Percentiles rank a stretch among this genome's conserved stretches.
These are phyloP conservation scores for Cyclotella baltica DNA, from an alignment of 108 stramenopile species.

Conservation along the genomic window DNA sequence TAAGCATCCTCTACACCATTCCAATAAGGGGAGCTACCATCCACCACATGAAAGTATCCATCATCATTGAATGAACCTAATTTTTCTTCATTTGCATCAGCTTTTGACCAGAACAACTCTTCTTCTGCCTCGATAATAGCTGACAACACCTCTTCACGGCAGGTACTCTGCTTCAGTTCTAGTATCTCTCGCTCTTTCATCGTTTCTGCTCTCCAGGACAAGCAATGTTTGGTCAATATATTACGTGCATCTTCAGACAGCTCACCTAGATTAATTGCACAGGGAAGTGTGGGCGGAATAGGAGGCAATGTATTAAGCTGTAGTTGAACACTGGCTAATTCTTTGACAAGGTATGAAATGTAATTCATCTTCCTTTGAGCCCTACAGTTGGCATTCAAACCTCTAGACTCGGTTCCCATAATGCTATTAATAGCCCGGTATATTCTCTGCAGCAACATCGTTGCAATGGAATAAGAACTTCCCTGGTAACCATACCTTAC, in stretches of 20 bases:
- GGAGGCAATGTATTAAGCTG: conserved; percentile 19
- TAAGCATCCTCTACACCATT: background rate
- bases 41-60: conserved; percentile 32
- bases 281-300: conserved; percentile 29
- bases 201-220: conserved; percentile 20
- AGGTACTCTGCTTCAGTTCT: conserved; percentile 14
- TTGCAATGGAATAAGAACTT: conserved; percentile 9
- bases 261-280: background rate
- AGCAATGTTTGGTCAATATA: conserved; percentile 5
- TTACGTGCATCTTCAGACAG: conserved; percentile 8
- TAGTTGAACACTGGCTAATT: conserved; percentile 18
- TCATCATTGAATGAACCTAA: conserved; percentile 26
- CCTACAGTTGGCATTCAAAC: background rate
- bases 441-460: conserved; percentile 11
- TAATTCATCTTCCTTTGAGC: background rate
- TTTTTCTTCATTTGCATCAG: background rate
- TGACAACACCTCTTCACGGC: conserved; percentile 23
- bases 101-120: conserved; percentile 24
- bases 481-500: background rate
- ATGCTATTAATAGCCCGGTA: conserved; percentile 18
- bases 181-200: conserved; percentile 9
- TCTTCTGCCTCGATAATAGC: conserved; percentile 38
- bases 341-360: conserved; percentile 22
- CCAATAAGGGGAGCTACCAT: background rate
- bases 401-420: background rate